Conservation (phyloP, 2,329 filamentous ascomycete genomes). For the Sclerotiophoma versabilis region DNA sequence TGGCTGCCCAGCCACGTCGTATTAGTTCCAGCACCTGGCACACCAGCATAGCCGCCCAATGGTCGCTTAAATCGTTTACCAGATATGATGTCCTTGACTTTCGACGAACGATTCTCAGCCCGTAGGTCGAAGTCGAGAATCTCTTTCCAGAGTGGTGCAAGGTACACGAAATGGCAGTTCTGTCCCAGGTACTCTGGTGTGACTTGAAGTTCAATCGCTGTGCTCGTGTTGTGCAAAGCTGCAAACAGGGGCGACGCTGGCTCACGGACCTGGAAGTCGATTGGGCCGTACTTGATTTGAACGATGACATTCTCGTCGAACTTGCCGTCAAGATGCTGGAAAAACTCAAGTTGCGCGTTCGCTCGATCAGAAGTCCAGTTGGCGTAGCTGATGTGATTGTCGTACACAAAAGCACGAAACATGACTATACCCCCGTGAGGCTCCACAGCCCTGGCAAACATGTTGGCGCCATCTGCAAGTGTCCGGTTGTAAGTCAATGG, state of each 20-base stretch:
- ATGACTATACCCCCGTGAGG: conserved; percentile 87
- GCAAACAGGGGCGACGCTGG: conserved; percentile 70
- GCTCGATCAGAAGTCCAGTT: conserved; percentile 73
- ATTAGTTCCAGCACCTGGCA: conserved; percentile 72
- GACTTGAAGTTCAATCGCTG: conserved; percentile 70
- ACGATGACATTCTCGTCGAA: conserved; percentile 76
- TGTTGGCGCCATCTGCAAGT: conserved; percentile 70
- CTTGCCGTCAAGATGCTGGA: conserved; percentile 67
- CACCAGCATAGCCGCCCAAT: conserved; percentile 69
- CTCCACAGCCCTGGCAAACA: conserved; percentile 83
- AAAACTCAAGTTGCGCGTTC: conserved; percentile 73
- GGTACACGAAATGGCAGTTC: conserved; percentile 72
- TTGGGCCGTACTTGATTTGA: conserved; percentile 77
- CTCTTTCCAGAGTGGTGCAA: conserved; percentile 72
- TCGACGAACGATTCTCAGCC: conserved; percentile 63
- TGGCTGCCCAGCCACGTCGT: conserved; percentile 73
- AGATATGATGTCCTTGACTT: conserved; percentile 66
- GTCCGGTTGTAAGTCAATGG: conserved; percentile 74
- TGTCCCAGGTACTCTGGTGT: conserved; percentile 76
- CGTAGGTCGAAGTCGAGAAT: conserved; percentile 72
- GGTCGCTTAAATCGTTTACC: conserved; percentile 65
- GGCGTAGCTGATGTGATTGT: conserved; percentile 62
- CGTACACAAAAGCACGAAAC: conserved; percentile 77
- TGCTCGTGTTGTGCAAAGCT: conserved; percentile 55
- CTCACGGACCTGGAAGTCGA: conserved; percentile 77